A percentile compares a stretch with the other conserved stretches of the same genome.
These are phyloP conservation scores for Phytophthora kernoviae DNA, from an alignment of 352 stramenopile genomes.

Conservation along the genomic window DNA sequence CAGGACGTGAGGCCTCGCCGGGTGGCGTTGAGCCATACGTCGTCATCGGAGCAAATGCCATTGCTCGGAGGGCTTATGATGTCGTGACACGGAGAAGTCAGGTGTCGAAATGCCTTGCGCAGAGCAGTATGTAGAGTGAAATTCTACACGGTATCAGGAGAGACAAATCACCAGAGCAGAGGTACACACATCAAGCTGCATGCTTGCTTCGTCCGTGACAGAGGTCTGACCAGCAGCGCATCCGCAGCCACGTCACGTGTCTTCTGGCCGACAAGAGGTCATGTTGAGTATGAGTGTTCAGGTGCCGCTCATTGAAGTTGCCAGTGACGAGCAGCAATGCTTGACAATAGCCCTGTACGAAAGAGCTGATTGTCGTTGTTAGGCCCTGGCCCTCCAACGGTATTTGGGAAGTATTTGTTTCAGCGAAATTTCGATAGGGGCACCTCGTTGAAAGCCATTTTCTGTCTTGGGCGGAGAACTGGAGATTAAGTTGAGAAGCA, in stretches of 20 bases:
- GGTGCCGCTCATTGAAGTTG: not conserved
- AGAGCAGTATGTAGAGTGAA: constrained; percentile 24
- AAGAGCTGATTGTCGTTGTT: too few species aligned
- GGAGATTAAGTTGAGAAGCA: too few species aligned
- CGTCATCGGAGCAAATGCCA: constrained; percentile 18
- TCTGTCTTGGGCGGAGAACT: too few species aligned
- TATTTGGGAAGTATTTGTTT: too few species aligned
- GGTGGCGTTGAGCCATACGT: constrained; percentile 16
- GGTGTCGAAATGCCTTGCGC: not conserved
- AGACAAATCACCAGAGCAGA: not conserved
- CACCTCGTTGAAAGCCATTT: too few species aligned
- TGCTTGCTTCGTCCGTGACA: too few species aligned
- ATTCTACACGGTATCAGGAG: not conserved
- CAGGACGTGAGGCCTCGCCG: not conserved
- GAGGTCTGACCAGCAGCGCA: not conserved
- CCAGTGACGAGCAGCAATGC: not conserved
- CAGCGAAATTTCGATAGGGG: too few species aligned
- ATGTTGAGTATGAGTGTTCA: not conserved
- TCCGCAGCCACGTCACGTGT: not conserved
- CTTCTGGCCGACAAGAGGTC: not conserved
- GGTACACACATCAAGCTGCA: constrained; percentile 2
- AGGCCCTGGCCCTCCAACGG: too few species aligned
- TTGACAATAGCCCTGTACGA: not conserved
- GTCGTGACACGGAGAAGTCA: too few species aligned
- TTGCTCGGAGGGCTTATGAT: not conserved